A percentile compares a stretch with the other conserved stretches of the same genome.
These are phyloP conservation scores for Candida sp. DNA, from an alignment of 1,139 yeast genomes.

Conservation along the genomic window DNA sequence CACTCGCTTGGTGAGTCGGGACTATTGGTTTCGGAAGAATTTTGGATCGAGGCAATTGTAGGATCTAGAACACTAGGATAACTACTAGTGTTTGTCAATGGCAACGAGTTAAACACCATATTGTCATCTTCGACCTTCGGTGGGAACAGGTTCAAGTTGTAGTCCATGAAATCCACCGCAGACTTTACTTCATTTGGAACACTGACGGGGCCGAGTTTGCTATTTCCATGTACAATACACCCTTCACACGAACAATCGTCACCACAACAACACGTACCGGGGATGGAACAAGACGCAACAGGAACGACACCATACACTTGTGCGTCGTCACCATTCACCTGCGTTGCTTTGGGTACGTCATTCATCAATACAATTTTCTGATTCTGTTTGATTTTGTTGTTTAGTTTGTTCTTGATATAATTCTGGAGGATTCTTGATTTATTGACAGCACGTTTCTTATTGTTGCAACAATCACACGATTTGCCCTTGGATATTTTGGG, in stretches of 20 bases:
- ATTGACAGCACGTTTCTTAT: slow-evolving; percentile 26
- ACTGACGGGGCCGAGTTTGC: slow-evolving; percentile 5
- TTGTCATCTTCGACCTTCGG: slow-evolving; percentile 3
- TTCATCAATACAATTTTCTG: neutral
- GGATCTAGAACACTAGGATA: neutral
- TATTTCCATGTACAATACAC: slow-evolving; percentile 49
- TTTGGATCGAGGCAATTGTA: neutral
- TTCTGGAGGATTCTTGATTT: slow-evolving; percentile 41
- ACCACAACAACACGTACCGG: slow-evolving; percentile 56
- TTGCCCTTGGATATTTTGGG: slow-evolving; percentile 21
- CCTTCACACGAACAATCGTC: slow-evolving; percentile 51
- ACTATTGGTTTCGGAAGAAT: neutral
- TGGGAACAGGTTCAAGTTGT: neutral
- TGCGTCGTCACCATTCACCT: neutral
- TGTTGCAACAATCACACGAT: slow-evolving; percentile 26
- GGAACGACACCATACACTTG: slow-evolving; percentile 27
- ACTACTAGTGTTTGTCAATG: neutral
- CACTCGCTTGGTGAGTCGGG: slow-evolving; percentile 23
- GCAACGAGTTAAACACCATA: slow-evolving; percentile 5
- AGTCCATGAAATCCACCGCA: slow-evolving; percentile 2
- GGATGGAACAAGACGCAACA: slow-evolving; percentile 47
- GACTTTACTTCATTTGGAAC: neutral
- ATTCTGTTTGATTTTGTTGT: slow-evolving; percentile 3
- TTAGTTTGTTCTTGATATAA: slow-evolving; percentile 29
- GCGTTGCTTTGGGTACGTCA: neutral